These are phyloP conservation scores for Mimosa pudica DNA, from an alignment of 306 rosid genomes.

Conservation along the genomic window DNA sequence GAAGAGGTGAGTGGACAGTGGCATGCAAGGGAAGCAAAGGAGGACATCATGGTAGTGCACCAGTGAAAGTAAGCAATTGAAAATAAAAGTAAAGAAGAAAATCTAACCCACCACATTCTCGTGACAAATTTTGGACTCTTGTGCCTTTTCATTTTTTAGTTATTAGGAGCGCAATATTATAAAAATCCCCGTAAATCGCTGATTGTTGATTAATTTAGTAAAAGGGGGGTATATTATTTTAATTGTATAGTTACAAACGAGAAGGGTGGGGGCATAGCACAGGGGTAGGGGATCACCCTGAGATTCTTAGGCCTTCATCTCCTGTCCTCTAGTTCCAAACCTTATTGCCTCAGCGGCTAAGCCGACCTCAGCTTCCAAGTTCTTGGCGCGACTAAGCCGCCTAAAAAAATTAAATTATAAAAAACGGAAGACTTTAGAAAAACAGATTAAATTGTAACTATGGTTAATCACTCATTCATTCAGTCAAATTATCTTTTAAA, in stretches of 20 bases:
- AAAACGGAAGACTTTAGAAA: no score
- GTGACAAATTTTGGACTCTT: conserved; percentile 4
- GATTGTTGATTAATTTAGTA: neutral
- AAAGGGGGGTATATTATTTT: no score
- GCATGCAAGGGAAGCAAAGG: neutral
- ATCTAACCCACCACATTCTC: neutral
- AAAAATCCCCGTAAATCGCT: no score
- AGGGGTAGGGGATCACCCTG: neutral
- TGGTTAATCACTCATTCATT: no score
- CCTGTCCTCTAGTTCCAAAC: neutral
- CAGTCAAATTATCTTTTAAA: no score
- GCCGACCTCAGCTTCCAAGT: neutral
- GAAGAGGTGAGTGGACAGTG: neutral
- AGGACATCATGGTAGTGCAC: neutral
- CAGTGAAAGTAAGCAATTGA: neutral
- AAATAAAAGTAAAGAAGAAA: neutral
- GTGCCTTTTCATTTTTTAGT: neutral
- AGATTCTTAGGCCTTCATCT: neutral
- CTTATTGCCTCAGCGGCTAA: neutral
- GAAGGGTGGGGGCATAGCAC: neutral
- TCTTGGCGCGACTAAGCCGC: neutral
- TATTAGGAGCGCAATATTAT: no score
- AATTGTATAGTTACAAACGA: neutral
- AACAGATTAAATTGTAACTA: no score
- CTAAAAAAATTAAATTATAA: no score